Conservation (phyloP, 257 asterid species). For the Solanum clarkiae region DNA sequence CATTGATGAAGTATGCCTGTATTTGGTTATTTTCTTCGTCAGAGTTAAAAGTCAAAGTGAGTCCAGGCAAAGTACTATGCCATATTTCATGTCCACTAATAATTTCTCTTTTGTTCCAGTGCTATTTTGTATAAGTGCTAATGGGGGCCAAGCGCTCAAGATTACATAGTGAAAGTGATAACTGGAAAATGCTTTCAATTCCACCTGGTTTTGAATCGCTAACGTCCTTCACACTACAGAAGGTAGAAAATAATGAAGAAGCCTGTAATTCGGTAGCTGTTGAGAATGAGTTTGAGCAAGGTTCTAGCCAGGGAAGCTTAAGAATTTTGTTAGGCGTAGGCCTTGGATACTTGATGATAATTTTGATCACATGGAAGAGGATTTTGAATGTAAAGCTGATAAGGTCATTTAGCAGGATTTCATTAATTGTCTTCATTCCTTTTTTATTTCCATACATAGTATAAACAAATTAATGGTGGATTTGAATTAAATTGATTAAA, state of each 20-base stretch:
- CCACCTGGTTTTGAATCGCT: constrained; percentile 85
- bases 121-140: constrained; percentile 1
- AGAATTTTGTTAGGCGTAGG: constrained; percentile 19
- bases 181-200: constrained; percentile 16
- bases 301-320: constrained; percentile 15
- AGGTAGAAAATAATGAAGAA: constrained; percentile 8
- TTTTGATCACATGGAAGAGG: constrained; percentile 8
- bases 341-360: constrained; percentile 40
- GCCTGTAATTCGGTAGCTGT: constrained; percentile 6
- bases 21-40: not conserved
- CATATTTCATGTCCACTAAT: not conserved
- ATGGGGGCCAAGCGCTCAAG: constrained; percentile 31
- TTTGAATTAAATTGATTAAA: not conserved
- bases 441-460: not conserved
- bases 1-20: not conserved
- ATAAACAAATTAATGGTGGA: not conserved
- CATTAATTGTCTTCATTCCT: not conserved
- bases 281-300: constrained; percentile 6
- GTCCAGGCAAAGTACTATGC: not conserved
- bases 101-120: not conserved
- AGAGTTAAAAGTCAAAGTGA: not conserved
- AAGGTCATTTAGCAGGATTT: constrained; percentile 21
- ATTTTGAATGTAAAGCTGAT: constrained; percentile 15
- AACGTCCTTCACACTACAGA: constrained; percentile 43
- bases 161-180: not conserved